Conservation (phyloP, 371 early-diverging fungal genomes). For the Mortierella sp. region DNA sequence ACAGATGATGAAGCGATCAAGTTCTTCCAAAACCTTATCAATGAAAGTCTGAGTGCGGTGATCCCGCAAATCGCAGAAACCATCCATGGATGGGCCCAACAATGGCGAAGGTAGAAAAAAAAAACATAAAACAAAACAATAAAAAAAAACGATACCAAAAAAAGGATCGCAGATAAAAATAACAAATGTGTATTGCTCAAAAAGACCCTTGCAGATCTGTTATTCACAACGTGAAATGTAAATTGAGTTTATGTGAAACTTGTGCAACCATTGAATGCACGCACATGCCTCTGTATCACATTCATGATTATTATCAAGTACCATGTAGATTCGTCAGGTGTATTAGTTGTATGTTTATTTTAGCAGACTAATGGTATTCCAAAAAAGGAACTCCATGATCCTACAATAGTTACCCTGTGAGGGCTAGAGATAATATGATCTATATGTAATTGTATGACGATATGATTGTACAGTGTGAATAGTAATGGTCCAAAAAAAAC, state of each 20-base stretch:
- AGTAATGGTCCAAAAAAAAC: neutral
- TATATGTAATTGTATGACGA: neutral
- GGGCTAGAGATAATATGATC: neutral
- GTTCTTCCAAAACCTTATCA: constrained; percentile 90
- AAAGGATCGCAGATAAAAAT: neutral
- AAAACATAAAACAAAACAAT: neutral
- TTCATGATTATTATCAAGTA: too few relatives aligned
- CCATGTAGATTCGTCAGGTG: too few relatives aligned
- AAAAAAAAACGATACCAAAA: neutral
- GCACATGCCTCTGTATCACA: too few relatives aligned
- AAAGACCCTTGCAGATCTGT: constrained; percentile 7
- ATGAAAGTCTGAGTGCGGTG: constrained; percentile 93
- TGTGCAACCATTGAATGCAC: neutral
- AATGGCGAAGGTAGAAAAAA: constrained; percentile 74
- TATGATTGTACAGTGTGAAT: neutral
- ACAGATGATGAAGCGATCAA: constrained; percentile 96
- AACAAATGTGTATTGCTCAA: neutral
- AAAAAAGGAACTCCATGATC: neutral
- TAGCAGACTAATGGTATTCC: neutral
- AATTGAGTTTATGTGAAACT: neutral
- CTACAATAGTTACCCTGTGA: neutral
- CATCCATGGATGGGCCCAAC: constrained; percentile 95
- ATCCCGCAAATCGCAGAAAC: constrained; percentile 98
- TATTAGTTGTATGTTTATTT: neutral
- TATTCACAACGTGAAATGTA: neutral